Conservation (phyloP, 768 basidiomycete genomes). For the Collybia mongolica region DNA sequence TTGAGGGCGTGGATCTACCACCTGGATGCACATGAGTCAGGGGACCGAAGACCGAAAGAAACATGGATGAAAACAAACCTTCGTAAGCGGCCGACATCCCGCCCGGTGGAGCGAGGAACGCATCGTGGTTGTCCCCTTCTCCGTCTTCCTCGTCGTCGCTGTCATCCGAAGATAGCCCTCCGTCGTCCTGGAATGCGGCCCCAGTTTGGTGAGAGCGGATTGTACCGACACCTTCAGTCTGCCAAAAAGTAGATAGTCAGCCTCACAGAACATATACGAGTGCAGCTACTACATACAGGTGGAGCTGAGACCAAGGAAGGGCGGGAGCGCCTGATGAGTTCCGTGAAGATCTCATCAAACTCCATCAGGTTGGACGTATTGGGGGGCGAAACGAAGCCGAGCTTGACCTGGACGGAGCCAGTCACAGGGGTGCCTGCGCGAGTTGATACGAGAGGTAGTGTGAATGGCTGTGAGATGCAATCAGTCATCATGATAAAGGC, state of each 20-base stretch:
- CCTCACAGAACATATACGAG: not conserved
- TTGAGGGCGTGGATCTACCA: conserved; percentile 5
- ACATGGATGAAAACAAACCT: not conserved
- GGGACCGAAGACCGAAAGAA: too few species aligned
- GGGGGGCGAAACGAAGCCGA: conserved; percentile 47
- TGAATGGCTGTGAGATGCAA: conserved; percentile 5
- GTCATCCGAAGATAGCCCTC: conserved; percentile 56
- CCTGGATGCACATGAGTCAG: conserved; percentile 2
- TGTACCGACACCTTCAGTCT: conserved; percentile 89
- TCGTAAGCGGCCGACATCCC: too few species aligned
- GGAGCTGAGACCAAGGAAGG: conserved; percentile 74
- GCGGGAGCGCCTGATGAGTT: conserved; percentile 62
- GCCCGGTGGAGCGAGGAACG: conserved; percentile 7
- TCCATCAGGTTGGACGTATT: conserved; percentile 42
- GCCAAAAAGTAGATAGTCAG: not conserved
- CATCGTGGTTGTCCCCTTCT: conserved; percentile 22
- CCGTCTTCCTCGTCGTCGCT: conserved; percentile 32
- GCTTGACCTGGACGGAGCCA: conserved; percentile 41
- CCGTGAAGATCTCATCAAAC: conserved; percentile 59
- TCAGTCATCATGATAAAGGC: not conserved
- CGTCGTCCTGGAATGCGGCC: conserved; percentile 73
- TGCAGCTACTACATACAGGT: conserved; percentile 53
- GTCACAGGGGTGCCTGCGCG: conserved; percentile 36
- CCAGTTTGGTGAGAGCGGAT: conserved; percentile 59
- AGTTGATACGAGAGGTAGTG: conserved; percentile 38